These are phyloP conservation scores for Penicillium corylophilum DNA, from an alignment of 2,329 filamentous ascomycete species.

Conservation along the genomic window DNA sequence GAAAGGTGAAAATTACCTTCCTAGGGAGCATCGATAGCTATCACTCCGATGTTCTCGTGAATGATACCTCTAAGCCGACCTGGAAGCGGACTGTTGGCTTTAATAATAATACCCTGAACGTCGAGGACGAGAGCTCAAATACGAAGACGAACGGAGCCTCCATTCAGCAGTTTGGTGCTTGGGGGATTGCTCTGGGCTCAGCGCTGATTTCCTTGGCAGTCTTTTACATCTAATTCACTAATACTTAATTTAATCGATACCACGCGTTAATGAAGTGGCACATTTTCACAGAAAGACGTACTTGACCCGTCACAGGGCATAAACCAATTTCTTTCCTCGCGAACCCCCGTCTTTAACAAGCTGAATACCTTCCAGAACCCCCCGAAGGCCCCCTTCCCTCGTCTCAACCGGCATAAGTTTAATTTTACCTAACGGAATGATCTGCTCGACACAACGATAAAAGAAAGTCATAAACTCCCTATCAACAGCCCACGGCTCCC, in stretches of 20 bases:
- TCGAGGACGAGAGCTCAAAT: neutral
- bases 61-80: neutral
- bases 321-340: constrained; percentile 3
- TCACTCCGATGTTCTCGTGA: constrained; percentile 2
- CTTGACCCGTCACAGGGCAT: neutral
- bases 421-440: neutral
- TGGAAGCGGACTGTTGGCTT: constrained; percentile 2
- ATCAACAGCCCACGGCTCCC: neutral
- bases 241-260: neutral
- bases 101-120: neutral
- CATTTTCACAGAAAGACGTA: neutral
- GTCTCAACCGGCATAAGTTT: neutral
- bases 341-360: neutral
- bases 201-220: neutral
- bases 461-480: neutral
- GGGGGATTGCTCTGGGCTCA: neutral
- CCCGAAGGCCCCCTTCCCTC: neutral
- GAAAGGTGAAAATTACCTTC: neutral
- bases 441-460: neutral
- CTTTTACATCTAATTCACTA: neutral
- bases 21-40: neutral
- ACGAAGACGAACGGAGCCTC: neutral
- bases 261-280: neutral
- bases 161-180: neutral
- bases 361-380: neutral